Percentiles rank a stretch among this genome's conserved stretches.
Evolutionary conservation across 768 basidiomycete genomes (phyloP).

Genomic region (Solioccasus polychromus): DNA sequence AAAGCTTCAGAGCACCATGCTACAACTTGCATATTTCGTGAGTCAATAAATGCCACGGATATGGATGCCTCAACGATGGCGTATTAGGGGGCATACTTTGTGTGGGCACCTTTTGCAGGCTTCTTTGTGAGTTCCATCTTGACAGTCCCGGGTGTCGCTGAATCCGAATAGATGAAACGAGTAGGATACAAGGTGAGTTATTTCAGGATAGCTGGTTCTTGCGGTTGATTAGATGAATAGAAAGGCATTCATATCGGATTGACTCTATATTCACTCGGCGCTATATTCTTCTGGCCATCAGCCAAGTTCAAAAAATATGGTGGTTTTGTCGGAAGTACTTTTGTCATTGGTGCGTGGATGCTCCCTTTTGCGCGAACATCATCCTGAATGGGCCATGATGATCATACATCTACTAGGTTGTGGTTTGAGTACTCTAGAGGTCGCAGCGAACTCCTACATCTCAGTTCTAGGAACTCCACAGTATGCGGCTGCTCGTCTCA

Average conservation of each 20-base stretch:
- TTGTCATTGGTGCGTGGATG: conserved; percentile 51
- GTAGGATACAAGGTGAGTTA: conserved; percentile 63
- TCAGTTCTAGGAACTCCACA: conserved; percentile 63
- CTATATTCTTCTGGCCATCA: conserved; percentile 78
- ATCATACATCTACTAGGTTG: conserved; percentile 42
- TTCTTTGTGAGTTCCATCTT: conserved; percentile 44
- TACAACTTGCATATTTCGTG: conserved; percentile 72
- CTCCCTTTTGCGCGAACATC: not conserved
- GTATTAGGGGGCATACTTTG: conserved; percentile 55
- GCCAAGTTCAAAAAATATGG: conserved; percentile 65
- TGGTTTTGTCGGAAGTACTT: conserved; percentile 74
- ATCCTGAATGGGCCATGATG: not conserved
- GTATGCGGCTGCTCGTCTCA: conserved; percentile 71
- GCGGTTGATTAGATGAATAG: conserved; percentile 19
- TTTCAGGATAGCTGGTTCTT: not conserved
- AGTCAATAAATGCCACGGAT: conserved; percentile 11
- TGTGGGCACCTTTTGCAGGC: conserved; percentile 57
- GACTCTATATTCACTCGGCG: conserved; percentile 58
- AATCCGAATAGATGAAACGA: conserved; percentile 48
- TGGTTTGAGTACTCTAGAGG: conserved; percentile 65
- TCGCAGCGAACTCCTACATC: conserved; percentile 81
- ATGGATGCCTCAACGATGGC: not conserved
- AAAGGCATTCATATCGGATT: conserved; percentile 65
- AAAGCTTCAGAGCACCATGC: conserved; percentile 68
- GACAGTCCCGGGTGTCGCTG: not conserved